Evolutionary conservation across 108 stramenopile genomes (phyloP).

Genomic region (Conticribra weissflogii): DNA sequence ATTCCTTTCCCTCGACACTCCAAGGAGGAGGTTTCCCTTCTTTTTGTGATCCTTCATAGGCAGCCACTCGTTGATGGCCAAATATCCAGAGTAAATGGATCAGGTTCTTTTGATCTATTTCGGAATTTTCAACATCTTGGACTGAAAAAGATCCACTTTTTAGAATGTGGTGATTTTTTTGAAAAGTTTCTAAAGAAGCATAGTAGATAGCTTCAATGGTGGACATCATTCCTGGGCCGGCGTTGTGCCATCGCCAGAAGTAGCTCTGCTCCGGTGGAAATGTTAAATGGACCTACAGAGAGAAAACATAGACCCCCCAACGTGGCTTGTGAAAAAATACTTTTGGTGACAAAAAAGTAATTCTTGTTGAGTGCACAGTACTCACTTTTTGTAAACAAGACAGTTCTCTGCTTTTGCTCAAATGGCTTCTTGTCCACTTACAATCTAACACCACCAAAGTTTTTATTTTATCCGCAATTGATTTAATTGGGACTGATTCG

Average conservation of each 20-base stretch:
- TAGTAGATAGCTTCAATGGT: conserved; percentile 84
- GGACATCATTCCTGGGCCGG: conserved; percentile 68
- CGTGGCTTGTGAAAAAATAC: too few species aligned
- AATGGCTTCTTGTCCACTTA: conserved; percentile 62
- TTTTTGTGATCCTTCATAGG: conserved; percentile 20
- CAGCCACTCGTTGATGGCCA: conserved; percentile 65
- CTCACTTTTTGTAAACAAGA: conserved; percentile 49
- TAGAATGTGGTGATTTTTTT: conserved; percentile 26
- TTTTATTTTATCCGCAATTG: conserved; percentile 48
- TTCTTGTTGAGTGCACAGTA: too few species aligned
- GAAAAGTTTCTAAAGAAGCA: conserved; percentile 57
- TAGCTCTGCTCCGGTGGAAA: conserved; percentile 58
- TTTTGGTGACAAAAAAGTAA: too few species aligned
- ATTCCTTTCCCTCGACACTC: conserved; percentile 62
- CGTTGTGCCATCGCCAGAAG: conserved; percentile 87
- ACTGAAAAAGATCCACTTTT: neutral
- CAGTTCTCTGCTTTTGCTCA: conserved; percentile 34
- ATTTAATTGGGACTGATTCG: conserved; percentile 63
- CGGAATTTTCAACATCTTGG: conserved; percentile 12
- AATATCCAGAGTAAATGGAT: conserved; percentile 77
- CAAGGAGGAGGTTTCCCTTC: conserved; percentile 51
- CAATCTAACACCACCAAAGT: conserved; percentile 74
- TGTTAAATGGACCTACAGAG: conserved; percentile 56
- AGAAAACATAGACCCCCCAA: too few species aligned
- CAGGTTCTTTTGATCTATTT: conserved; percentile 40